Conservation (phyloP, 768 basidiomycete species). For the Leucosporidium creatinivorum region DNA sequence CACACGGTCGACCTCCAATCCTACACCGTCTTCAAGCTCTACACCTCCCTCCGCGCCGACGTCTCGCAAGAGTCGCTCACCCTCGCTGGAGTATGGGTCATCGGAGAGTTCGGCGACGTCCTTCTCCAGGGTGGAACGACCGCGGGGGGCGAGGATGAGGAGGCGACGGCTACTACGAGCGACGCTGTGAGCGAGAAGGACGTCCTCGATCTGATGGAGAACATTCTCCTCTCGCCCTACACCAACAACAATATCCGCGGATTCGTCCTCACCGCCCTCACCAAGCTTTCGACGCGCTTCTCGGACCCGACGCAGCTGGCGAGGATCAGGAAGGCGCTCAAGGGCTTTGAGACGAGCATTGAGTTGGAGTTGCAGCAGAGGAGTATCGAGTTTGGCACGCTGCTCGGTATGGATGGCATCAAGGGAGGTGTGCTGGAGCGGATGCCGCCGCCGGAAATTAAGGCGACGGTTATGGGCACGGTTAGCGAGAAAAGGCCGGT, state of each 20-base stretch:
- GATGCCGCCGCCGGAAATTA: conserved; percentile 98
- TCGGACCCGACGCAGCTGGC: conserved; percentile 62
- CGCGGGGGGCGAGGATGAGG: conserved; percentile 63
- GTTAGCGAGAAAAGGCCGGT: conserved; percentile 92
- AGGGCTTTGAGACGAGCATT: conserved; percentile 74
- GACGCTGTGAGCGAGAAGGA: conserved; percentile 64
- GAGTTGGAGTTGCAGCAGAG: conserved; percentile 95
- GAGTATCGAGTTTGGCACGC: conserved; percentile 83
- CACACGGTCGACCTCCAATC: conserved; percentile 95
- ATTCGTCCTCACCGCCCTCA: conserved; percentile 79
- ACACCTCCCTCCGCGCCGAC: conserved; percentile 75
- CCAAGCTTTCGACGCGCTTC: conserved; percentile 78
- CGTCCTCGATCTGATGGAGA: conserved; percentile 74
- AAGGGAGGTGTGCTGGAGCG: conserved; percentile 81
- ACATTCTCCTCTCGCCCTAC: conserved; percentile 87
- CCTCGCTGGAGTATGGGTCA: conserved; percentile 84
- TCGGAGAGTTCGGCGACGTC: conserved; percentile 92
- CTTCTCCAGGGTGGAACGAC: conserved; percentile 58
- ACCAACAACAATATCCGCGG: conserved; percentile 83
- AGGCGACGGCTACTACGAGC: conserved; percentile 61
- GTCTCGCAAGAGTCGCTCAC: conserved; percentile 96
- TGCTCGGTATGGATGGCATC: conserved; percentile 63
- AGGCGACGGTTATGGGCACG: conserved; percentile 90
- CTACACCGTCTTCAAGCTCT: conserved; percentile 87
- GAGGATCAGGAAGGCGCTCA: conserved; percentile 67